Evolutionary conservation across 2,329 filamentous ascomycete species (phyloP).

Genomic region (Aspergillus candidus): DNA sequence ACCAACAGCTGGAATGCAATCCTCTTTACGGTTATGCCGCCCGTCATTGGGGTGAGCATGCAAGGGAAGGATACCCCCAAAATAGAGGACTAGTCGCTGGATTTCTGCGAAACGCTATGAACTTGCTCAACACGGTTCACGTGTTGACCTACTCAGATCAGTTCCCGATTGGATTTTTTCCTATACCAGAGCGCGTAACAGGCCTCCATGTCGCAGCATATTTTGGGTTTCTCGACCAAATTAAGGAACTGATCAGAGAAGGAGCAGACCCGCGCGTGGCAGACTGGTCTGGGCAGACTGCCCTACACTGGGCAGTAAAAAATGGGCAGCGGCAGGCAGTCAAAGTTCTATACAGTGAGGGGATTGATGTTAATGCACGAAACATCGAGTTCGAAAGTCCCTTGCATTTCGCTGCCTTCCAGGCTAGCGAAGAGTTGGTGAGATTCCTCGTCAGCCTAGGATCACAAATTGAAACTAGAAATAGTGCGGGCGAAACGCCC

Average conservation of each 20-base stretch:
- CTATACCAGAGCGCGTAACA: not conserved
- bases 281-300: slow-evolving; percentile 1
- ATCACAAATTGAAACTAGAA: not conserved
- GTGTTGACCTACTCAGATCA: not conserved
- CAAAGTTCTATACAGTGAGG: not conserved
- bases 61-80: not conserved
- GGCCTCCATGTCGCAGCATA: slow-evolving; percentile 1
- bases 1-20: not conserved
- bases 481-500: not conserved
- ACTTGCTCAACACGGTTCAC: no score
- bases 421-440: not conserved
- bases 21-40: slow-evolving; percentile 1
- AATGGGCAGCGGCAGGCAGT: slow-evolving; percentile 1
- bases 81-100: not conserved
- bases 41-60: slow-evolving; percentile 1
- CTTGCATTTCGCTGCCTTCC: not conserved
- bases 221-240: slow-evolving; percentile 1
- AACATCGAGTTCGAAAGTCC: not conserved
- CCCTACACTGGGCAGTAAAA: slow-evolving; percentile 2
- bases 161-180: not conserved
- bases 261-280: not conserved
- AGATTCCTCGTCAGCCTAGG: not conserved
- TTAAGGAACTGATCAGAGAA: not conserved
- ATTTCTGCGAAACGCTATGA: not conserved
- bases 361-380: not conserved